Evolutionary conservation across 192 early-diverging fungal genomes (phyloP), one percentile per base, ranked within the genome.

Genomic region (Podochytrium sp.): DNA sequence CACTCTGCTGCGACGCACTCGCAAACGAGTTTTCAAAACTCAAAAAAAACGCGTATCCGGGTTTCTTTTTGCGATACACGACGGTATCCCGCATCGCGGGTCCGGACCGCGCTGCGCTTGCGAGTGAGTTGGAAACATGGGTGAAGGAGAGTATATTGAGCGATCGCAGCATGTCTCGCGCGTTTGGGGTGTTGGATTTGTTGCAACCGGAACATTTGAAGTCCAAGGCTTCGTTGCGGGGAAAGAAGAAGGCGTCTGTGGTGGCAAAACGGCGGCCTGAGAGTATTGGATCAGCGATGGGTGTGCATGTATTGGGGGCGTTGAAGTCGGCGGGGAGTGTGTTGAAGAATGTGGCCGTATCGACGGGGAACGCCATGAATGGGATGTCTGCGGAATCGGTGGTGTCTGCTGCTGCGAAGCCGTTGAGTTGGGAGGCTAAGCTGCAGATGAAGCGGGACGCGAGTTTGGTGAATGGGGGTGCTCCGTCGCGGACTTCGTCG

Each of bases 301-400:
- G 32, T 35, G 66, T n/a, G 47, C 61, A 63, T 59, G 67, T 79
- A 49, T 55, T 79, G 7, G 78, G 78, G 6, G 68, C 57, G 16
- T 61, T 80, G 12, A 76, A 71, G 43, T 69, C 63, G 1, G 76
- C 79, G 10, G 79, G 79, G 2, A 59, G 56, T 6, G 42, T 80
- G 2, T 41, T 80, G 2, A 41, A 64, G 27, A 80, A 77, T 56
- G 79, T 80, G 0, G 76, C 71, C 3, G 74, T 80, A 5, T 64
- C 55, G 0, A 75, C 78, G 0, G 73, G 66, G 37, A 69, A 29
- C 37, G 66, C 51, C 1, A 69, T 69, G 23, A 55, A 55, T 55
- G 30, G 10, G 7, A 47, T 47, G 7, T 7, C 10, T 47, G 7
- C 43, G 20, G 20, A 47, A 12, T 12, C 7, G 7, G 43, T 20